Evolutionary conservation across 345 rosid genomes (phyloP), one percentile per base, ranked within the genome.

Genomic region (Pugionium dolabratum): DNA sequence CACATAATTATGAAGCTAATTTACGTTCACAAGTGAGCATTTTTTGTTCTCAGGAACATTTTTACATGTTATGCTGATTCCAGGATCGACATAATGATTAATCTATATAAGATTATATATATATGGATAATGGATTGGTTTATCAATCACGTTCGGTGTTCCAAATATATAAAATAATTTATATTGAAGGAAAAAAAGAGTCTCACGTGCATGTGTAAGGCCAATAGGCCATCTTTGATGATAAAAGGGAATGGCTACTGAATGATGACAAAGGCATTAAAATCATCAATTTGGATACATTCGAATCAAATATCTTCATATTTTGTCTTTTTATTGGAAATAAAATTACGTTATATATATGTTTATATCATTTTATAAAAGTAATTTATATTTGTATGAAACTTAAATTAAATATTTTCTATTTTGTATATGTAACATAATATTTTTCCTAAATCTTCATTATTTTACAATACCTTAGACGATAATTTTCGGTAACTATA

Each of bases 231-330:
- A 32, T 42, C 0, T 32, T 32, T 70, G 3, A 43, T 61, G 68
- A 53, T 43, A 7, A 25, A 47, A 43, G 29, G 47, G 42, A 70
- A 62, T 62, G 68, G 41, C 26, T 70, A 37, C 34, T 70, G 62
- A 18, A 70, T 29, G 41, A 58, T 6, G 44, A 43, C 31, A 8
- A 56, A 46, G 31, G 31, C 67, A 59, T 43, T 39, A 9, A 28
- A 25, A 30, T 2, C 67, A 48, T 49, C 42, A 25, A 4, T 46
- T 71, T 46, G 75, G 69, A 62, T 31, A 10, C 35, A 46, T 35
- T 45, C 25, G 33, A 35, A 34, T 36, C 34, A 62, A 44, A 36
- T 54, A 31, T 53, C 18, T 54, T 47, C 25, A 31, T 10, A 9
- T 18, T 55, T 37, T 70, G 69, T 62, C 63, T 8, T 34, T 34